These are phyloP conservation scores for Pythium oligandrum DNA, from an alignment of 352 stramenopile genomes.

Conservation along the genomic window DNA sequence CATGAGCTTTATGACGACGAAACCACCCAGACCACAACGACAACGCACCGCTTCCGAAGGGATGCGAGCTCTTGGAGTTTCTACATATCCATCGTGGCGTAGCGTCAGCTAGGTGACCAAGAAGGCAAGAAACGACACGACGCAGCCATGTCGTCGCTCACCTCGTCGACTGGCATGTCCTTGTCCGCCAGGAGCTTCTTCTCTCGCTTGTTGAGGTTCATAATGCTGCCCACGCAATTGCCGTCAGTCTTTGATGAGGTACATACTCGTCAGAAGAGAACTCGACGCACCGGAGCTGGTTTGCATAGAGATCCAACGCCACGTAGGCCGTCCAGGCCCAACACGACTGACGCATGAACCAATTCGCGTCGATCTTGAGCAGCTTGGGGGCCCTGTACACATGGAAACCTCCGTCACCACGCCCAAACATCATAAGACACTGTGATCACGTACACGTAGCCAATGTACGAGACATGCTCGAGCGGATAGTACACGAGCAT, in stretches of 20 bases:
- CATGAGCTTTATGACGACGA: too few relatives aligned
- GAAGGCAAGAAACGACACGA: too few relatives aligned
- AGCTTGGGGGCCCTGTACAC: slow-evolving; percentile 63
- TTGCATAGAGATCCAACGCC: slow-evolving; percentile 73
- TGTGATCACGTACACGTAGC: slow-evolving; percentile 58
- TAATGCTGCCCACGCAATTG: slow-evolving; percentile 34
- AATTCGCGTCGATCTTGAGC: slow-evolving; percentile 67
- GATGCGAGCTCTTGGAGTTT: slow-evolving; percentile 22
- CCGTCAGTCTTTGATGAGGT: background rate
- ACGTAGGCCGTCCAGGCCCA: slow-evolving; percentile 71
- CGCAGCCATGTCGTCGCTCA: slow-evolving; percentile 5
- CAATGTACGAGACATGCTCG: slow-evolving; percentile 78
- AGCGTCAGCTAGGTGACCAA: too few relatives aligned
- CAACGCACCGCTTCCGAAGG: slow-evolving; percentile 39
- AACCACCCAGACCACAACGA: too few relatives aligned
- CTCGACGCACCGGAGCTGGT: slow-evolving; percentile 45
- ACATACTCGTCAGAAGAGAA: too few relatives aligned
- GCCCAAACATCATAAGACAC: background rate
- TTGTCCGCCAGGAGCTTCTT: slow-evolving; percentile 43
- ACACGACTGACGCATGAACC: slow-evolving; percentile 65
- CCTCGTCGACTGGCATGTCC: slow-evolving; percentile 52
- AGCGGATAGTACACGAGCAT: slow-evolving; percentile 87
- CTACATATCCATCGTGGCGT: too few relatives aligned
- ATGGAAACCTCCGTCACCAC: background rate
- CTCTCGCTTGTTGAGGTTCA: slow-evolving; percentile 51